Evolutionary conservation across 2,329 filamentous ascomycete genomes (phyloP).

Genomic region (Stemphylium vesicarium): DNA sequence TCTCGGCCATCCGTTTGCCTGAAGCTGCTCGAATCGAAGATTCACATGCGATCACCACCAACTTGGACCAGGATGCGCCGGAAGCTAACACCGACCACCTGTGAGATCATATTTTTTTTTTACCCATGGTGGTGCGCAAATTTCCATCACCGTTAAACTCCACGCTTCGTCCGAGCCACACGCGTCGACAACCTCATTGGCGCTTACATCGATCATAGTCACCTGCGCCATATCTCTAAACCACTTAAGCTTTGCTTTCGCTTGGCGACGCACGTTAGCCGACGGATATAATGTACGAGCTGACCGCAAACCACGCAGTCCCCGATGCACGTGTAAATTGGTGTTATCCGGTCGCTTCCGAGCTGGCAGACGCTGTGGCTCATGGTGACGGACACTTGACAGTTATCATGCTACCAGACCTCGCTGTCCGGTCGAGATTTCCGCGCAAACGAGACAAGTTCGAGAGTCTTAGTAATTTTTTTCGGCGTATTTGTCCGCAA

Average conservation of each 20-base stretch:
- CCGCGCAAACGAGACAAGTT: not conserved
- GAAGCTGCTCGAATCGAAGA: conserved; percentile 4
- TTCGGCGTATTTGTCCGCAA: conserved; percentile 4
- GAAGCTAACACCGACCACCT: conserved; percentile 3
- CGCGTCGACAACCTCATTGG: conserved; percentile 18
- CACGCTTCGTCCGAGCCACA: conserved; percentile 27
- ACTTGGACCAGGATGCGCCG: conserved; percentile 1
- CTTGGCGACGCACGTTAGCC: conserved; percentile 21
- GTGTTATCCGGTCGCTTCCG: conserved; percentile 30
- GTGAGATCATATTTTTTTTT: conserved; percentile 1
- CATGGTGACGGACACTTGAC: conserved; percentile 5
- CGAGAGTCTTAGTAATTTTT: not conserved
- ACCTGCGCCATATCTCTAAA: conserved; percentile 25
- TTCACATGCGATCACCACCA: conserved; percentile 2
- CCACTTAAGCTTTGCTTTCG: conserved; percentile 28
- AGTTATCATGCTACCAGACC: conserved; percentile 1
- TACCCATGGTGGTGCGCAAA: conserved; percentile 1
- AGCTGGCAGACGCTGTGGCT: conserved; percentile 11
- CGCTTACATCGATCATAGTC: conserved; percentile 19
- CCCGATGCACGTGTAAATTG: conserved; percentile 11
- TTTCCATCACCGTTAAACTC: conserved; percentile 11
- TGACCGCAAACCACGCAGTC: conserved; percentile 11
- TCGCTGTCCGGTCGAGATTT: not conserved
- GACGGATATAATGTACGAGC: conserved; percentile 19
- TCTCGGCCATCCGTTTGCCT: conserved; percentile 14